Base-by-base conservation (phyloP, 306 rosid species). In the Ammopiptanthus mongolicus region DNA sequence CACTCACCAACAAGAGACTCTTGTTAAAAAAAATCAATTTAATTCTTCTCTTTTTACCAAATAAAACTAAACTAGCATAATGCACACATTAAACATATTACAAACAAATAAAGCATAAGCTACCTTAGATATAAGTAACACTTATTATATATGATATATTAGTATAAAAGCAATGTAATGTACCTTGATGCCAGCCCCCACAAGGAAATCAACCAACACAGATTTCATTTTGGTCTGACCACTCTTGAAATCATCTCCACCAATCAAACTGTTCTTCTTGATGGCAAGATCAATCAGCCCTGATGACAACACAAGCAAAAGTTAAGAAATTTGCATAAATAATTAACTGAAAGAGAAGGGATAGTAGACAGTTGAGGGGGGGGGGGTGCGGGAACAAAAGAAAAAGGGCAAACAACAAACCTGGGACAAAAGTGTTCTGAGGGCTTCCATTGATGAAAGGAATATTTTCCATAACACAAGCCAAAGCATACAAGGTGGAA, bases 171-270 rank as follows among this genome's bases (percentile, higher is more conserved):
- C 3, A 67, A 29, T 63, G 21, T 3, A 68, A 41, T 65, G 34
- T 88, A 89, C 97, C 96, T 95, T 95, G 78, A 95, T 95, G 55
- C 99, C 99, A 83, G 99, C 99, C 19, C 99, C 99, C 17, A 95
- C 99, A 58, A 95, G 99, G 84, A 92, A 95, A 84, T 95, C 99
- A 5, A 95, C 99, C 82, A 95, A 55, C n/a, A 91, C 97, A 65
- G 97, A 95, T 80, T 95, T 95, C 92, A 95, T 95, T 84, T 95
- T 95, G 80, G 98, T 95, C 73, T 95, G 98, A 65, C 98, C 98
- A 87, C 98, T 95, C 86, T 95, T 95, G 61, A 95, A 95, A 83
- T 95, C 99, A 76, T 95, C 98, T 42, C 98, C 98, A 63, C 98
- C 98, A 65, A 95, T 95, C 86, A 95, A 86, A 83, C 84, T 78